Base-by-base conservation (phyloP, 345 rosid species). In the Odontarrhena argentea region DNA sequence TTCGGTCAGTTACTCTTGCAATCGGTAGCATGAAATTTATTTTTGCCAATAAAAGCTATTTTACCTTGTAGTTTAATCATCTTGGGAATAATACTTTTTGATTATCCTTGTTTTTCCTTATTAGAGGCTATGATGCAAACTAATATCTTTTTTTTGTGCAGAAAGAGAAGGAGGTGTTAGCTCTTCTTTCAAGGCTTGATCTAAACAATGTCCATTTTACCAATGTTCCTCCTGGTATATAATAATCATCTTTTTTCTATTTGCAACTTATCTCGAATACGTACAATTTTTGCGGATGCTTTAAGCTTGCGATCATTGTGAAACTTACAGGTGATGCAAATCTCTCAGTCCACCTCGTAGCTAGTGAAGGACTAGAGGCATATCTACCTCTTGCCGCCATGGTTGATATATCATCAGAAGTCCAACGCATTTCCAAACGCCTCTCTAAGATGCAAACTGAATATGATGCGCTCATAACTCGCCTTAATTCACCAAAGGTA, bases 351-450 rank as follows among this genome's bases (percentile, higher is more conserved):
- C 99, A 94, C 76, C 75, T 94, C 54, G 97, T 94, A 71, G 99
- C 97, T 24, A 83, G 97, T 65, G 95, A 94, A 78, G 99, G 97
- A 54, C 82, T 94, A 47, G 99, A 94, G 77, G 97, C 99, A 46
- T 90, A 88, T 81, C 95, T 94, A 52, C 97, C 97, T 9, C 96
- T 94, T 51, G 83, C 92, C 4, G 97, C 83, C 68, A 88, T 94
- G 97, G 91, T 94, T 65, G 95, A 87, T 74, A 79, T 94, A 76
- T 90, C 96, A 51, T 78, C 88, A 59, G 99, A 94, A 80, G 86
- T 91, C 38, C 81, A 86, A 66, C 95, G 97, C 77, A 92, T 90
- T 73, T 78, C 97, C 11, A 88, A 88, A 77, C 94, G 95, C 58
- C 89, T 94, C 52, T 73, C 85, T 32, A 94, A 90, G 82, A 88